Evolutionary conservation across 2,329 filamentous ascomycete species (phyloP).

Genomic region (Trichothecium sympodiale): DNA sequence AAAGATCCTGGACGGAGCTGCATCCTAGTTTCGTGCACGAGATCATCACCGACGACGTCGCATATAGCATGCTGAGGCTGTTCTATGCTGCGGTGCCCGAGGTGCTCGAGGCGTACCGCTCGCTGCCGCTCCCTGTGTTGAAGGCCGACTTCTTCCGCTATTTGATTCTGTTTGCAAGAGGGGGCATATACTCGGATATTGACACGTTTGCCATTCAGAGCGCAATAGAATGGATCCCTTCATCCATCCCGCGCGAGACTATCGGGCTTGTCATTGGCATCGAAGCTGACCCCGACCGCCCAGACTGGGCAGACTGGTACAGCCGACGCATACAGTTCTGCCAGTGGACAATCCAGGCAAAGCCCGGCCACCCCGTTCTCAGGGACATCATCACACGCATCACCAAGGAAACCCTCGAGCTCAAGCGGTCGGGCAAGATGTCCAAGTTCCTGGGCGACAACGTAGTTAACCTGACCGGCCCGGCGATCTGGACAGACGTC

Average conservation of each 20-base stretch:
- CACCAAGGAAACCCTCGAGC: slow-evolving; percentile 66
- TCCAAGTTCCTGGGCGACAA: slow-evolving; percentile 51
- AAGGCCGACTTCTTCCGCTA: slow-evolving; percentile 75
- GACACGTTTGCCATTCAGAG: slow-evolving; percentile 80
- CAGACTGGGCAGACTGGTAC: slow-evolving; percentile 94
- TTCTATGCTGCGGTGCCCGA: slow-evolving; percentile 78
- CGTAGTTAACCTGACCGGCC: slow-evolving; percentile 89
- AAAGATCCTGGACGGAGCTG: slow-evolving; percentile 78
- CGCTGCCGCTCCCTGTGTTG: slow-evolving; percentile 62
- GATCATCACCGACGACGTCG: slow-evolving; percentile 86
- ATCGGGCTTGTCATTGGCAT: slow-evolving; percentile 89
- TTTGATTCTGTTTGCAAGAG: slow-evolving; percentile 51
- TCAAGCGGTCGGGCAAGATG: slow-evolving; percentile 58
- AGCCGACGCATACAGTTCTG: slow-evolving; percentile 94
- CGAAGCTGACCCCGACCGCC: slow-evolving; percentile 87
- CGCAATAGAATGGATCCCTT: slow-evolving; percentile 78
- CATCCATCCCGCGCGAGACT: slow-evolving; percentile 60
- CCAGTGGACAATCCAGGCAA: slow-evolving; percentile 97
- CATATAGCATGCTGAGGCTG: slow-evolving; percentile 68
- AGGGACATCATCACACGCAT: slow-evolving; percentile 80
- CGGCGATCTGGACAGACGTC: slow-evolving; percentile 85
- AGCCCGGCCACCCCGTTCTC: slow-evolving; percentile 86
- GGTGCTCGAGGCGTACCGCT: slow-evolving; percentile 64
- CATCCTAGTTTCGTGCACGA: slow-evolving; percentile 93
- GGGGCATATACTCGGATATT: slow-evolving; percentile 75